phyloP scores from a whole-genome alignment of 768 basidiomycete species.

The Mycena indigotica region DNA sequence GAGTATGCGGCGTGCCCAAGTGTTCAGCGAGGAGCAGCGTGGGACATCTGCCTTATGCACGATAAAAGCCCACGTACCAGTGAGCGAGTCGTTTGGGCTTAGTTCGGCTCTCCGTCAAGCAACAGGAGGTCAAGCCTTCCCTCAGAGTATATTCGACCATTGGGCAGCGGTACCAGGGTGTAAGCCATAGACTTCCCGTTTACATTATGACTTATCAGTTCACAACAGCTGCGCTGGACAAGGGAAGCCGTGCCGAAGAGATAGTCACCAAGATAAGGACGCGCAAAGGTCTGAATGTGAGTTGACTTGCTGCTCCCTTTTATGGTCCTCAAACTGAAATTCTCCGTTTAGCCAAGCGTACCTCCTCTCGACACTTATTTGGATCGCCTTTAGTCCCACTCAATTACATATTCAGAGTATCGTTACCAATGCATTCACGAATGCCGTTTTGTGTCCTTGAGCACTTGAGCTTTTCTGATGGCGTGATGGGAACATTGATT shows the following conservation, averaged over 20 bases:
- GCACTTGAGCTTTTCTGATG: too few relatives aligned
- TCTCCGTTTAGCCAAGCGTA: neutral
- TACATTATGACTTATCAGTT: neutral
- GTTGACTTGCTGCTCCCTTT: conserved; percentile 11
- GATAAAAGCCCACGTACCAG: conserved; percentile 94
- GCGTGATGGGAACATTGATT: too few relatives aligned
- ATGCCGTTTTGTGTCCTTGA: too few relatives aligned
- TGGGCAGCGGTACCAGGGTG: conserved; percentile 84
- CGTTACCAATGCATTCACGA: too few relatives aligned
- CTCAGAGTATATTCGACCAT: conserved; percentile 91
- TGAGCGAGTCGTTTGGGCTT: conserved; percentile 94
- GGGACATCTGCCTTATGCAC: conserved; percentile 99
- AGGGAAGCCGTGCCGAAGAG: conserved; percentile 87
- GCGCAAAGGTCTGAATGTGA: conserved; percentile 92
- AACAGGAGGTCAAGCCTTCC: conserved; percentile 97
- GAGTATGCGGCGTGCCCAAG: conserved; percentile 97
- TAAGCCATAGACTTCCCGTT: conserved; percentile 38
- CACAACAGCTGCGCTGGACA: conserved; percentile 70
- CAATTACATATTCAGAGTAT: too few relatives aligned
- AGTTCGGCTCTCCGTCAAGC: conserved; percentile 91
- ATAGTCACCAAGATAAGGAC: conserved; percentile 79
- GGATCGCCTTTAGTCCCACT: neutral
- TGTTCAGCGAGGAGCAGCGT: conserved; percentile 96
- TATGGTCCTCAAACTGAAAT: neutral
- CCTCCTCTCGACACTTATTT: neutral